Evolutionary conservation across 2,329 filamentous ascomycete genomes (phyloP), one percentile per base, ranked within the genome.

Genomic region (Aspergillus brasiliensis): DNA sequence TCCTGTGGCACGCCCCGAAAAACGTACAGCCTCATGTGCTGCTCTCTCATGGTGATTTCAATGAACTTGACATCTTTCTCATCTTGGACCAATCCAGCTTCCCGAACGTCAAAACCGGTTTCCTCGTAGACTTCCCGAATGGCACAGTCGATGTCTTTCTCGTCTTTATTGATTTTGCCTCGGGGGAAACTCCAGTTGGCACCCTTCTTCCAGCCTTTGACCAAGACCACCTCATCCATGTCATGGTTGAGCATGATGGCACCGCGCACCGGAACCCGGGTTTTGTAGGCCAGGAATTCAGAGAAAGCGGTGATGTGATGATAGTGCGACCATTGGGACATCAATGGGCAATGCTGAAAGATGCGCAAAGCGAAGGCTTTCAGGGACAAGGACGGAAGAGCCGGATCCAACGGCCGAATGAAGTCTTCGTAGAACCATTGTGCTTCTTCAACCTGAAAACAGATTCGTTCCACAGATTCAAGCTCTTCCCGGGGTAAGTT

Each of bases 341-440:
- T 87, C 19, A 98, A 83, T 31, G 95, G 95, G 69, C 94, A 98
- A 73, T 97, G 94, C 69, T 93, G 88, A 75, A 98, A 97, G 69
- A 99, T 96, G 68, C 89, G 87, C 61, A 96, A 83, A 69, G 91
- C 94, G 78, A 99, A 99, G 54, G 84, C 88, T 67, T 91, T 88
- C 34, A 99, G 84, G 48, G 88, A 87, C 83, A 98, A 89, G 57
- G 90, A 92, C 4, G 95, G 95, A 10, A 99, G 84, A 40, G 84
- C 84, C 55, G 92, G 89, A 77, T 97, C 91, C 65, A 95, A 83
- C 40, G 94, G 93, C 51, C 95, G 91, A 75, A 99, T 92, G 75
- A 99, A 99, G 78, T 99, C 95, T 82, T 99, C 95, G 86, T 99
- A 99, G 79, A 96, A 99, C 95, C 95, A 99, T 87, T 99, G 96